Evolutionary conservation across 139 green algal genomes (phyloP).

Genomic region (Coelastrella sp.): DNA sequence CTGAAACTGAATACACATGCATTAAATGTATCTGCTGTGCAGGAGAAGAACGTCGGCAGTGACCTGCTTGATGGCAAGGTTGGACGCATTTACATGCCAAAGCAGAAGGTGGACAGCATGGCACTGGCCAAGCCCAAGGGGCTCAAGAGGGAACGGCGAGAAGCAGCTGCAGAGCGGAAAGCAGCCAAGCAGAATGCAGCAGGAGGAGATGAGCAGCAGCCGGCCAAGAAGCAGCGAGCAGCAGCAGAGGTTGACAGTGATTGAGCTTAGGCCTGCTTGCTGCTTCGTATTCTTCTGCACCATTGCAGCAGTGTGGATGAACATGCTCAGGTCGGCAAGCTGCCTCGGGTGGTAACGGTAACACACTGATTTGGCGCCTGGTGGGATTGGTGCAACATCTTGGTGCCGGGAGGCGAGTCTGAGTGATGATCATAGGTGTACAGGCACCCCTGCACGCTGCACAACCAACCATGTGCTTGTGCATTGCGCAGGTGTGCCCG

Average conservation of each 20-base stretch:
- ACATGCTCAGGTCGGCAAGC: no score
- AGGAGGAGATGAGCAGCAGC: not conserved
- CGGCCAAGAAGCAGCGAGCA: not conserved
- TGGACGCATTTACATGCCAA: constrained; percentile 94
- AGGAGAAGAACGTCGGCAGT: constrained; percentile 91
- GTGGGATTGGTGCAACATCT: no score
- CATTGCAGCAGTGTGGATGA: no score
- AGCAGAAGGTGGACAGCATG: constrained; percentile 85
- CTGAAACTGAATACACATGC: not conserved
- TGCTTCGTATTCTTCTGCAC: no score
- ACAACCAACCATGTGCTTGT: no score
- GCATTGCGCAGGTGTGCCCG: no score
- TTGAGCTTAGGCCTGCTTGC: not conserved
- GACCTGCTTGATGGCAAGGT: constrained; percentile 88
- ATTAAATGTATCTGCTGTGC: constrained; percentile 48
- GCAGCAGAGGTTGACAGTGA: not conserved
- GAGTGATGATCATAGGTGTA: no score
- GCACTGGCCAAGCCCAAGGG: constrained; percentile 89
- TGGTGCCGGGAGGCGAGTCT: no score
- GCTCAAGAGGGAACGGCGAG: constrained; percentile 77
- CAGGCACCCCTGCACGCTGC: no score
- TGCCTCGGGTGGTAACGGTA: no score
- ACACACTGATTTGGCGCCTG: no score
- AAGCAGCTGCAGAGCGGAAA: constrained; percentile 59
- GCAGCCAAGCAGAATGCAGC: constrained; percentile 29